phyloP scores from a whole-genome alignment of 768 basidiomycete species.

The Russula ochroleuca region DNA sequence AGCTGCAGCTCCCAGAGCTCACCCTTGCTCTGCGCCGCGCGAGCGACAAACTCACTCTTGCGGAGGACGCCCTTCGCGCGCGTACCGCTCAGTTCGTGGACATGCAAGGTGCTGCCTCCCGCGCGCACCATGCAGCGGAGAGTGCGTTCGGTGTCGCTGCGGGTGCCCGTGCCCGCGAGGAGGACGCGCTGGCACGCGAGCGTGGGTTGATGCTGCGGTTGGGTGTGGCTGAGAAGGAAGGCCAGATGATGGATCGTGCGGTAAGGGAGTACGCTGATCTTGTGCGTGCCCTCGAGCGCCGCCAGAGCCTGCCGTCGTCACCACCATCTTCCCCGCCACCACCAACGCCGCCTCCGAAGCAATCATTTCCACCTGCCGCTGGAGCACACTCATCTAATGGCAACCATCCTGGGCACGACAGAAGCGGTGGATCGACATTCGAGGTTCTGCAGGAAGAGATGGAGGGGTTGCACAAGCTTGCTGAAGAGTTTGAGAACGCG shows the following conservation, averaged over 20 bases:
- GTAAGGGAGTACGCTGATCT: conserved; percentile 73
- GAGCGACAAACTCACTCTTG: conserved; percentile 60
- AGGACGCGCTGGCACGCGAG: conserved; percentile 48
- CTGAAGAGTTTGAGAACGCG: conserved; percentile 47
- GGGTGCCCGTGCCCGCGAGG: conserved; percentile 50
- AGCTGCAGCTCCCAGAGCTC: conserved; percentile 47
- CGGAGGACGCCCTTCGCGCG: conserved; percentile 51
- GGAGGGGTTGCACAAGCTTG: conserved; percentile 44
- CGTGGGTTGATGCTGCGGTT: conserved; percentile 45
- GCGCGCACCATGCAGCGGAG: conserved; percentile 43
- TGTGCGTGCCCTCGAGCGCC: conserved; percentile 59
- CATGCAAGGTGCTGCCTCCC: conserved; percentile 42
- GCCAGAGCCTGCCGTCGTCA: conserved; percentile 32
- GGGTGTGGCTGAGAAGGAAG: conserved; percentile 51
- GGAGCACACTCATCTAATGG: conserved; percentile 13
- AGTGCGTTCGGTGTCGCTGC: conserved; percentile 54
- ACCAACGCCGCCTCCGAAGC: conserved; percentile 3
- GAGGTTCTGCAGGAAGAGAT: conserved; percentile 46
- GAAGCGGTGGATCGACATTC: conserved; percentile 25
- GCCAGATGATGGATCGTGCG: conserved; percentile 57
- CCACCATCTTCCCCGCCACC: neutral
- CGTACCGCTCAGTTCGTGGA: conserved; percentile 47
- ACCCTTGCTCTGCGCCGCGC: conserved; percentile 64
- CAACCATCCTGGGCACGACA: conserved; percentile 2
- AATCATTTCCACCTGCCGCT: neutral